Conservation (phyloP, 1,284 basidiomycete species). For the Flammula alnicola region DNA sequence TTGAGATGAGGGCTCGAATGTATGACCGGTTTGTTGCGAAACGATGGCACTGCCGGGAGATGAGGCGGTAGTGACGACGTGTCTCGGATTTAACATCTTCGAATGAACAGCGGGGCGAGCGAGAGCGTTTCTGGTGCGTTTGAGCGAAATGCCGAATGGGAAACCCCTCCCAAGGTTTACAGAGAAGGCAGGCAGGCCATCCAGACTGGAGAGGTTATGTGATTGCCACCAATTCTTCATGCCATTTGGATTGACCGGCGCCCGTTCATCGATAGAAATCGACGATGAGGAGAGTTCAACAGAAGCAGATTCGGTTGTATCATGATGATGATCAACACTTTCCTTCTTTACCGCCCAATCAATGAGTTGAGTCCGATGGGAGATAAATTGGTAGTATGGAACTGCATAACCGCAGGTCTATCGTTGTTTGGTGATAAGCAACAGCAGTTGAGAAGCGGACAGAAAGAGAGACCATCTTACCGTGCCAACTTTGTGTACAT, state of each 20-base stretch:
- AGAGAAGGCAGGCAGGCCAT: conserved; percentile 48
- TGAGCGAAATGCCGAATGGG: conserved; percentile 17
- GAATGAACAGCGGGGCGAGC: too few species aligned
- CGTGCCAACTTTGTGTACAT: conserved; percentile 53
- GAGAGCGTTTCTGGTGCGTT: too few species aligned
- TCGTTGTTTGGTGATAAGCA: neutral
- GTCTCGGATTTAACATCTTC: too few species aligned
- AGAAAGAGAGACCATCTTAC: conserved; percentile 35
- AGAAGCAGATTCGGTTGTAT: conserved; percentile 11
- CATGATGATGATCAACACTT: conserved; percentile 29
- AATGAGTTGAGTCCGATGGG: conserved; percentile 47
- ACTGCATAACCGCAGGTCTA: conserved; percentile 58
- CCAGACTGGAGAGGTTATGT: conserved; percentile 45
- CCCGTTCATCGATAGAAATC: conserved; percentile 7
- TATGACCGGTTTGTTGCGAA: too few species aligned
- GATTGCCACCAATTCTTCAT: conserved; percentile 49
- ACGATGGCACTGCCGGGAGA: too few species aligned
- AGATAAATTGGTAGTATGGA: conserved; percentile 52
- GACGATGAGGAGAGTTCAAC: conserved; percentile 7
- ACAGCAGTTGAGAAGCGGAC: neutral
- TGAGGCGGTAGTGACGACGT: too few species aligned
- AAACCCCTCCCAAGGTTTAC: conserved; percentile 20
- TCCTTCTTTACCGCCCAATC: conserved; percentile 38
- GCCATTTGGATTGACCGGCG: conserved; percentile 30
- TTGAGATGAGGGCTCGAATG: too few species aligned